These are phyloP conservation scores for Cryptosporidium tyzzeri DNA, from an alignment of 169 alveolate genomes.

Conservation along the genomic window DNA sequence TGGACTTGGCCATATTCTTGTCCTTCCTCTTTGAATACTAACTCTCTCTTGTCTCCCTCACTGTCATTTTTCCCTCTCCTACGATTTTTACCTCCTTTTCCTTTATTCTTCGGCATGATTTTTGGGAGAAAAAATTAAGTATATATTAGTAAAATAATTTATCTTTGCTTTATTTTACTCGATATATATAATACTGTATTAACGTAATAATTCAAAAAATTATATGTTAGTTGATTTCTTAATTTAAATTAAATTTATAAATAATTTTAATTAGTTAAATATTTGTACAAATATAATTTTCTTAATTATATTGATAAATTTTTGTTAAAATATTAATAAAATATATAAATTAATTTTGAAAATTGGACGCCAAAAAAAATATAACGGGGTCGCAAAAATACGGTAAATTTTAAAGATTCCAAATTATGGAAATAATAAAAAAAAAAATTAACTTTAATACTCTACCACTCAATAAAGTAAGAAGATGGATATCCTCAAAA, in stretches of 20 bases:
- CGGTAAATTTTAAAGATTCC: neutral
- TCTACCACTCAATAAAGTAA: constrained; percentile 15
- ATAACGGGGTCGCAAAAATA: constrained; percentile 60
- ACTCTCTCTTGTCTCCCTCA: constrained; percentile 94
- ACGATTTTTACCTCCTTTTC: constrained; percentile 98
- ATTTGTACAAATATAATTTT: neutral
- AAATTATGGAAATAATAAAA: constrained; percentile 38
- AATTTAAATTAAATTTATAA: neutral
- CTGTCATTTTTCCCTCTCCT: constrained; percentile 96
- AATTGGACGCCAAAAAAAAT: constrained; percentile 59
- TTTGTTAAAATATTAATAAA: neutral
- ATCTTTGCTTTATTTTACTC: neutral
- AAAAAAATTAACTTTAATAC: constrained; percentile 28
- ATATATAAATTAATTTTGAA: neutral
- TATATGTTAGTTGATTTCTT: neutral
- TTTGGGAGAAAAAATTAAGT: neutral
- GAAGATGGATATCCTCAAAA: constrained; percentile 31
- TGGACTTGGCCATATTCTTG: constrained; percentile 97
- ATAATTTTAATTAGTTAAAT: neutral
- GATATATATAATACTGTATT: neutral
- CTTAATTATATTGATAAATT: neutral
- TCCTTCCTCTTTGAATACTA: constrained; percentile 96
- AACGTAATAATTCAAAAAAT: neutral
- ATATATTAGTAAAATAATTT: neutral
- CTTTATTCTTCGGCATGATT: constrained; percentile 92